A percentile compares a stretch with the other conserved stretches of the same genome.
These are phyloP conservation scores for Lachnellula cervina DNA, from an alignment of 2,329 filamentous ascomycete genomes.

Conservation along the genomic window DNA sequence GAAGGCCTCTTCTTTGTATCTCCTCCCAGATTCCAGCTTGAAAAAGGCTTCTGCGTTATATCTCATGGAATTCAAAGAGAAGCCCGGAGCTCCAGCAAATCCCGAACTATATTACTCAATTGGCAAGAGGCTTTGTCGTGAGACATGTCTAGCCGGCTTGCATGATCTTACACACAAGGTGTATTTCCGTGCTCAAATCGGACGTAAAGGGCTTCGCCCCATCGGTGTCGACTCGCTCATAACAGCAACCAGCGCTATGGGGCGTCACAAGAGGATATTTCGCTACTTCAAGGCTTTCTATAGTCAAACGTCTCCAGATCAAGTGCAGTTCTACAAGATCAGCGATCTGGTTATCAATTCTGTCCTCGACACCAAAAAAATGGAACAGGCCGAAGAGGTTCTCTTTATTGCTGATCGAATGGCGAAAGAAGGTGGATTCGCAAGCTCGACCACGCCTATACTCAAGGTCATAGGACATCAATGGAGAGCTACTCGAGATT, in stretches of 20 bases:
- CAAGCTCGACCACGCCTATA: slow-evolving; percentile 21
- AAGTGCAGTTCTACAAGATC: slow-evolving; percentile 18
- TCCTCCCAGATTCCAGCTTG: slow-evolving; percentile 7
- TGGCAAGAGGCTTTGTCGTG: slow-evolving; percentile 20
- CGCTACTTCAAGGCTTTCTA: slow-evolving; percentile 19
- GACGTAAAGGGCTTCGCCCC: slow-evolving; percentile 3
- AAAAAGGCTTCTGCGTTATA: slow-evolving; percentile 24
- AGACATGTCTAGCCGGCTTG: slow-evolving; percentile 16
- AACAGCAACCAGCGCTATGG: slow-evolving; percentile 16
- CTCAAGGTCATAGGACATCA: slow-evolving; percentile 24
- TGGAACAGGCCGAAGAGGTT: slow-evolving; percentile 22
- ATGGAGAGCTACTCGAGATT: slow-evolving; percentile 25
- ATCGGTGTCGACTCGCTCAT: slow-evolving; percentile 17
- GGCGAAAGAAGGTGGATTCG: slow-evolving; percentile 15
- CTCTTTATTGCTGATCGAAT: slow-evolving; percentile 18
- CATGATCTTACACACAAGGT: slow-evolving; percentile 20
- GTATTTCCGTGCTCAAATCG: slow-evolving; percentile 17
- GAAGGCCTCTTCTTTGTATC: slow-evolving; percentile 24
- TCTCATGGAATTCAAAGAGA: slow-evolving; percentile 20
- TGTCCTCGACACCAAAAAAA: slow-evolving; percentile 11
- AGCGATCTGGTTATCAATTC: slow-evolving; percentile 20
- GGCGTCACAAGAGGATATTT: slow-evolving; percentile 16
- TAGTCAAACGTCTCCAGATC: slow-evolving; percentile 13
- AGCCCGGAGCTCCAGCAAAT: slow-evolving; percentile 10
- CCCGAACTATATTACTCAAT: slow-evolving; percentile 3